Conservation (phyloP, 164 flowering plant genomes). For the Chloranthus sessilifolius region DNA sequence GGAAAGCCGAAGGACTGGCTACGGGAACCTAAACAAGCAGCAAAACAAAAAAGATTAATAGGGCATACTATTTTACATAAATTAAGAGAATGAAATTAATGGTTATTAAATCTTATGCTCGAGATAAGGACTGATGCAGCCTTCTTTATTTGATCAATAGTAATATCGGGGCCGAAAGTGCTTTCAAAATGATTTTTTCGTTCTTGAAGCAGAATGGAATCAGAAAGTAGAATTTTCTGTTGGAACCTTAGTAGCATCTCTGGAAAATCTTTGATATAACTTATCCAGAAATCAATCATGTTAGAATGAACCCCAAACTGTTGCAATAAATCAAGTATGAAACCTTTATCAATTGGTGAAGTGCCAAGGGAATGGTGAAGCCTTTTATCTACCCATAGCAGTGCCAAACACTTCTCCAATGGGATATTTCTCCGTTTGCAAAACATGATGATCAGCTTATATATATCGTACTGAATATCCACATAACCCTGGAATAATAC, state of each 20-base stretch:
- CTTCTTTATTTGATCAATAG: conserved; percentile 22
- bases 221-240: conserved; percentile 41
- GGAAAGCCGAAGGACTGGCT: conserved; percentile 36
- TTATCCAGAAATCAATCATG: conserved; percentile 53
- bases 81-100: neutral
- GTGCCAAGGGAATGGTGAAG: conserved; percentile 74
- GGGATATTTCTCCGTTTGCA: no score
- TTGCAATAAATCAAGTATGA: conserved; percentile 39
- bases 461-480: no score
- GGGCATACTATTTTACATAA: neutral
- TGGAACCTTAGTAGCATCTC: conserved; percentile 45
- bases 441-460: no score
- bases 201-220: conserved; percentile 11
- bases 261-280: conserved; percentile 41
- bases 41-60: conserved; percentile 5
- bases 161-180: conserved; percentile 16
- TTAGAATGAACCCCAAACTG: conserved; percentile 37
- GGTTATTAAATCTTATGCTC: conserved; percentile 52
- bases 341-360: conserved; percentile 53
- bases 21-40: conserved; percentile 41
- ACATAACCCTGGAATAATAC: no score
- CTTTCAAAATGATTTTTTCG: conserved; percentile 18
- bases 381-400: conserved; percentile 73
- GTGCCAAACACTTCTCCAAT: conserved; percentile 34
- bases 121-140: conserved; percentile 48